Evolutionary conservation across 192 early-diverging fungal species (phyloP), one percentile per base, ranked within the genome.

Genomic region (Coemansia sp.): DNA sequence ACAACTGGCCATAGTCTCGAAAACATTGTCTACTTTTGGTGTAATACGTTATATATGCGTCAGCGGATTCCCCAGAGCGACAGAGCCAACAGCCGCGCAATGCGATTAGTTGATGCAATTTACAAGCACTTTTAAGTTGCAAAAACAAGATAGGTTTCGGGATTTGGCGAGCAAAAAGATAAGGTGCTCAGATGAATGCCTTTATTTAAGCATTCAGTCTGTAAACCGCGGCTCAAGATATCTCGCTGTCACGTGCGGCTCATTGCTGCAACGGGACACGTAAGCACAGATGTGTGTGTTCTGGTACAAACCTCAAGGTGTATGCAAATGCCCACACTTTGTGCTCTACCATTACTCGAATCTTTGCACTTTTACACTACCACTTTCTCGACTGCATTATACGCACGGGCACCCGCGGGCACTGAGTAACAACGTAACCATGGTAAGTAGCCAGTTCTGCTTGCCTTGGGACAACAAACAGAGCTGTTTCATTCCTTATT

Each of bases 1-100:
- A 67, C 23, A 19, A 41, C 53, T 19, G 59, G 69, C 62, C 66
- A 68, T 58, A 77, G 64, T 71, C 61, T 75, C 24, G 69, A 57
- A 47, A 81, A 61, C 78, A 81, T 81, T 58, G 22, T 53, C 4
- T 54, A 5, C 31, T 26, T 22, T 38, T 48, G 44, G 26, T 57
- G 23, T 49, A 50, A 26, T 44, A 44, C 16, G 12, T 16, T 16
- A 44, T 44, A 44, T 16, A 44, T 16, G 38, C 12, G 38, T 44
- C 14, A 14, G 38, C 12, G 38, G 38, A 44, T 44, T 44, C 38
- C 5, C 6, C 22, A 18, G 12, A 6, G 4, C 27, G 21, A 23
- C 25, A 5, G 27, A 26, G 52, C 22, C 14, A 54, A 12, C 25
- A 25, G 21, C 14, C 12, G 6, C 3, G 12, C 10, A 54, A 16